Evolutionary conservation across 345 rosid genomes (phyloP), one percentile per base, ranked within the genome.

Genomic region (Sonneratia caseolaris): DNA sequence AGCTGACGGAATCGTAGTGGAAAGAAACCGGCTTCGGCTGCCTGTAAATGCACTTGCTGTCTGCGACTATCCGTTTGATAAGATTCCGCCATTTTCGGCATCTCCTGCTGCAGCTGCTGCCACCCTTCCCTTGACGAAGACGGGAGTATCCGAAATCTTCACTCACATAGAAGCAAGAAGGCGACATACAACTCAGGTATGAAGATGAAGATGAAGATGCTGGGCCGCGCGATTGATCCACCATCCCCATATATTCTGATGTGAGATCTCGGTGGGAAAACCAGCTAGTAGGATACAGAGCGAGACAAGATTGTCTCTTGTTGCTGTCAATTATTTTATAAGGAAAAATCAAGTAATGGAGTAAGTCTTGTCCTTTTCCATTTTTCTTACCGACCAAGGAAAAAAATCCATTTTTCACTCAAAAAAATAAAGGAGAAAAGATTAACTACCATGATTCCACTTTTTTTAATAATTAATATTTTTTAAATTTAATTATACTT

Each of bases 1-100:
- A 92, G 77, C 97, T 92, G 70, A 85, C 86, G 48, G 86, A 91
- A 47, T 92, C 97, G 53, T 89, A 92, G 61, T 82, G 93, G 69
- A 88, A 89, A 37, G 93, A 80, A 70, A 84, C 71, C 13, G 82
- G 87, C 15, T 85, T 88, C 0, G 88, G 37, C 32, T 24, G 79
- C 73, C 86, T 84, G 70, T 77, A 76, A 2, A 77, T 32, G 78
- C 64, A 80, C 79, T 70, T 84, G 45, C 79, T 84, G 24, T 81
- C 82, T 36, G 71, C 79, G 35, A 81, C 82, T 24, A 87, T 45
- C 76, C 81, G 82, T 75, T 84, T 83, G 22, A 89, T 75, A 18
- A 89, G 62, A 64, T 78, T 75, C 68, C 85, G 70, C 86, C 92
- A 87, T 70, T 72, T 81, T 64, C 79, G 51, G 56, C 78, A 69